These are phyloP conservation scores for Breviolum minutum DNA, from an alignment of 73 alveolate species.

Conservation along the genomic window DNA sequence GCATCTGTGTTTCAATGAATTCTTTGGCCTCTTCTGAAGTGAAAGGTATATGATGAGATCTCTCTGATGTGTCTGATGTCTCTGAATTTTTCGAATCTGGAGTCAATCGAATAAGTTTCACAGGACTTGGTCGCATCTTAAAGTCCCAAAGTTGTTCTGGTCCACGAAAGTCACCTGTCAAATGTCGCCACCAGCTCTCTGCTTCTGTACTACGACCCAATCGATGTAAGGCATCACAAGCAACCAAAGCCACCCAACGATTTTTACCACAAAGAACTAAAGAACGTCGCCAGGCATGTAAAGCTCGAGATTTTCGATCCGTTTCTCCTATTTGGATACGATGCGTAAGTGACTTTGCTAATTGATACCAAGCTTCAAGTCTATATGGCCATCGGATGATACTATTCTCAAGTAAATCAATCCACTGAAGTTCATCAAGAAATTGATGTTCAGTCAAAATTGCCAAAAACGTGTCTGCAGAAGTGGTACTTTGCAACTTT, in stretches of 20 bases:
- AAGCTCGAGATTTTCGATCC: neutral
- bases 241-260: constrained; percentile 12
- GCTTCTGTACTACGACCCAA: neutral
- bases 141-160: neutral
- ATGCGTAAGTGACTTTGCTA: neutral
- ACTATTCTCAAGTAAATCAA: neutral
- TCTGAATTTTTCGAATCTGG: neutral
- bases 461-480: neutral
- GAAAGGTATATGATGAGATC: neutral
- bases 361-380: neutral
- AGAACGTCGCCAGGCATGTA: constrained; percentile 19
- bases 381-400: neutral
- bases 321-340: too few relatives aligned
- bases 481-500: neutral
- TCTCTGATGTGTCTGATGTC: neutral
- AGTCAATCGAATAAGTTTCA: neutral
- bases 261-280: neutral
- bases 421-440: neutral
- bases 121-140: neutral
- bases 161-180: neutral
- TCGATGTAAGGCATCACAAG: neutral
- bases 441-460: neutral
- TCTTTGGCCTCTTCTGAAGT: neutral
- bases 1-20: neutral
- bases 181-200: neutral